Evolutionary conservation across 140 eudicot genomes (phyloP).

Genomic region (Stevia rebaudiana): DNA sequence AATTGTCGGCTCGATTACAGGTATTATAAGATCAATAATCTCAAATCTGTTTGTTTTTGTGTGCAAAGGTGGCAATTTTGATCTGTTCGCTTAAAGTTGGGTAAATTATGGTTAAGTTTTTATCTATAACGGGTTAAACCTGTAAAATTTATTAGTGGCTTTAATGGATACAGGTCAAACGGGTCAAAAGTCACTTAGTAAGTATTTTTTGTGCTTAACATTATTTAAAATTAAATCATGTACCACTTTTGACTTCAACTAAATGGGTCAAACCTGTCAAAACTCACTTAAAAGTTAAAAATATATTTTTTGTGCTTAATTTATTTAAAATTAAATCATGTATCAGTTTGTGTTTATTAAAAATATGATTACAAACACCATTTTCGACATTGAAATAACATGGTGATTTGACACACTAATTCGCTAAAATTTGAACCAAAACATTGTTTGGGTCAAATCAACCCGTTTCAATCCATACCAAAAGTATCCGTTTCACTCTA

Average conservation of each 20-base stretch:
- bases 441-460: neutral
- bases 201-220: neutral
- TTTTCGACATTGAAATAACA: too few species aligned
- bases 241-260: too few species aligned
- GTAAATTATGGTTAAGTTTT: neutral
- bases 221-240: too few species aligned
- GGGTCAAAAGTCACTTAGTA: neutral
- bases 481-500: neutral
- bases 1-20: conserved; percentile 90
- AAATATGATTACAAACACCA: too few species aligned
- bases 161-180: neutral
- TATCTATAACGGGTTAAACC: neutral
- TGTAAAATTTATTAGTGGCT: neutral
- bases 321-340: too few species aligned
- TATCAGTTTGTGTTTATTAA: too few species aligned
- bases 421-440: neutral
- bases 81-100: neutral
- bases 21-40: conserved; percentile 4
- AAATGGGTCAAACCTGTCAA: too few species aligned
- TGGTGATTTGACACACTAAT: neutral
- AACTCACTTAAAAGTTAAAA: too few species aligned
- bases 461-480: neutral
- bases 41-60: neutral
- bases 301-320: too few species aligned
- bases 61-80: neutral